Percentiles rank a stretch among this genome's conserved stretches.
phyloP scores from a whole-genome alignment of 2,329 filamentous ascomycete genomes.

The Elsinoe batatas region DNA sequence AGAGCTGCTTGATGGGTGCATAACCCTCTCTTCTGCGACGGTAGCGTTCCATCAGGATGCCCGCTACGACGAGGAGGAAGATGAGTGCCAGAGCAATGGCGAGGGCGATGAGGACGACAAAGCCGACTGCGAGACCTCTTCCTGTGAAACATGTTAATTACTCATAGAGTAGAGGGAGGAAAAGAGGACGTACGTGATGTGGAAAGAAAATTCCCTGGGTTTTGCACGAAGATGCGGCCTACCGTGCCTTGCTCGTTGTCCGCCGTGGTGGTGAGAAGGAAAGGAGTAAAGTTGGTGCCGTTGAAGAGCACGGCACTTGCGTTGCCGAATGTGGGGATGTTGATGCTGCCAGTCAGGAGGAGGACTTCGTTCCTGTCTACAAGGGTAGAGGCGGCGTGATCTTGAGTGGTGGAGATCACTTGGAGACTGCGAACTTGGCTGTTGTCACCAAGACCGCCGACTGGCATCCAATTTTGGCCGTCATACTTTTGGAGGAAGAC shows the following conservation, averaged over 20 bases:
- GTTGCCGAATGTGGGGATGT: conserved; percentile 64
- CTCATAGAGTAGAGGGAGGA: neutral
- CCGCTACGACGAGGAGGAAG: conserved; percentile 65
- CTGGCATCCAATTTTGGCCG: conserved; percentile 58
- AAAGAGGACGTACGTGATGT: conserved; percentile 44
- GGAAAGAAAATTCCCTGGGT: conserved; percentile 61
- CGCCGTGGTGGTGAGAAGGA: conserved; percentile 63
- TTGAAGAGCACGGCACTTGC: conserved; percentile 84
- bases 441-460: conserved; percentile 53
- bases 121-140: conserved; percentile 53
- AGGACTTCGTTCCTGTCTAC: conserved; percentile 61
- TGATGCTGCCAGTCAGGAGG: conserved; percentile 74
- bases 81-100: conserved; percentile 69
- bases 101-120: conserved; percentile 70
- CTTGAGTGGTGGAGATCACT: conserved; percentile 59
- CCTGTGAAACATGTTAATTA: neutral
- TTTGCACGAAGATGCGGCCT: conserved; percentile 73
- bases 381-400: conserved; percentile 55
- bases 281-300: conserved; percentile 67
- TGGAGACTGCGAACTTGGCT: conserved; percentile 73
- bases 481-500: conserved; percentile 77
- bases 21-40: conserved; percentile 74
- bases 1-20: conserved; percentile 56
- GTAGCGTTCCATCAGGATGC: conserved; percentile 64
- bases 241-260: conserved; percentile 60